Evolutionary conservation across 2,329 filamentous ascomycete species (phyloP).

Genomic region (Alternaria consortialis): DNA sequence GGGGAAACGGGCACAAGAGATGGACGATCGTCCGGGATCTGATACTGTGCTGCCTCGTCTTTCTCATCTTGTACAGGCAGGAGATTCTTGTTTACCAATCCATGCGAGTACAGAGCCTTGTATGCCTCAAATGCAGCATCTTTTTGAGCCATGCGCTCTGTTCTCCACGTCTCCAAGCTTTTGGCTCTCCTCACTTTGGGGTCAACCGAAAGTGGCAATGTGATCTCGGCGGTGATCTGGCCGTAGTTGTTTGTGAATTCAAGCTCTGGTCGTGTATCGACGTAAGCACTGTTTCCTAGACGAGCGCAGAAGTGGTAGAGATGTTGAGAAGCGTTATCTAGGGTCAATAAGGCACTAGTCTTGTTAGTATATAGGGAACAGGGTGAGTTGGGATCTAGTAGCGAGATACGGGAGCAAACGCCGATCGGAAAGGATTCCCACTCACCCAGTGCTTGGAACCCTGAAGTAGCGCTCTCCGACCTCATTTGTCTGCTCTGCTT

Average conservation of each 20-base stretch:
- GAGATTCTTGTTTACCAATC: slow-evolving; percentile 79
- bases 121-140: slow-evolving; percentile 89
- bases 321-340: slow-evolving; percentile 78
- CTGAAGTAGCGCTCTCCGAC: slow-evolving; percentile 38
- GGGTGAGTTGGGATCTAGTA: neutral
- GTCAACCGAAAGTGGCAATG: slow-evolving; percentile 76
- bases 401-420: neutral
- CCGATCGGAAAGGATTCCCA: neutral
- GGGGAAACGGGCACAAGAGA: slow-evolving; percentile 36
- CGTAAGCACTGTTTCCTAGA: slow-evolving; percentile 66
- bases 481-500: slow-evolving; percentile 61
- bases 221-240: slow-evolving; percentile 66
- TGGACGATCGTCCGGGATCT: slow-evolving; percentile 37
- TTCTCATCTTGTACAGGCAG: slow-evolving; percentile 65
- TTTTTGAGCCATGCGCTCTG: slow-evolving; percentile 75
- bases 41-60: slow-evolving; percentile 31
- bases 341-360: slow-evolving; percentile 70
- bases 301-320: slow-evolving; percentile 81
- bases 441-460: slow-evolving; percentile 41
- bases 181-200: slow-evolving; percentile 64
- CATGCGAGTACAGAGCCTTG: slow-evolving; percentile 70
- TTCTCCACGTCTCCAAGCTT: slow-evolving; percentile 69
- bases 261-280: slow-evolving; percentile 75
- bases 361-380: neutral
- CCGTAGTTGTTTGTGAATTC: slow-evolving; percentile 56